Evolutionary conservation across 2,329 filamentous ascomycete species (phyloP), one percentile per base, ranked within the genome.

Genomic region (Venturia nashicola): DNA sequence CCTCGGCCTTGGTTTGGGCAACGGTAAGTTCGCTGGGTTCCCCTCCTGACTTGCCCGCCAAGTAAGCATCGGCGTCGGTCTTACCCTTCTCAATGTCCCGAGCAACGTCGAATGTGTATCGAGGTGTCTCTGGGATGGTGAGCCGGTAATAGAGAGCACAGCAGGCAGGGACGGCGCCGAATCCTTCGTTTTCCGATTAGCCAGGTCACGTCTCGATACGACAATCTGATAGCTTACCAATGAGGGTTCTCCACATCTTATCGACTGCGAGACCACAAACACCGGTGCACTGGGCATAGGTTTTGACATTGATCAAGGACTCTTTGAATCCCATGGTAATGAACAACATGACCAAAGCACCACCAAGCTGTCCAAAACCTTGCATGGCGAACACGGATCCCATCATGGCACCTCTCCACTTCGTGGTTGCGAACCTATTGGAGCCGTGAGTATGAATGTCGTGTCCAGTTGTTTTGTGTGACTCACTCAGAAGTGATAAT

Each of bases 341-440:
- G 70, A 92, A 89, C 59, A 94, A 79, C 73, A 90, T 87, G 67
- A 94, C 80, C 39, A 93, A 82, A 59, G 88, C 88, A 60, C 87
- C 89, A 39, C 79, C 80, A 63, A 93, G 85, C 75, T 94, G 90
- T 20, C 90, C 89, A 61, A 94, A 82, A 67, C 89, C 89, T 74
- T 95, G 90, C 88, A 92, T 92, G 68, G 89, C 88, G 71, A 94
- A 94, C 61, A 94, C 90, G 18, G 88, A 81, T 42, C 84, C 88
- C 86, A 94, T 92, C 87, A 94, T 94, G 68, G 88, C 88, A 68
- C 89, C 89, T 74, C 90, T 80, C 86, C 89, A 91, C 75, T 88
- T 91, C 62, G 89, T 93, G 4, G 87, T 91, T 14, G 90, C 89
- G 70, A 62, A 94, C 23, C 48, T 55, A 34, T 8, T 32, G 23